Base-by-base conservation (phyloP, 2,329 filamentous ascomycete genomes). In the Hymenoscyphus salicellus region DNA sequence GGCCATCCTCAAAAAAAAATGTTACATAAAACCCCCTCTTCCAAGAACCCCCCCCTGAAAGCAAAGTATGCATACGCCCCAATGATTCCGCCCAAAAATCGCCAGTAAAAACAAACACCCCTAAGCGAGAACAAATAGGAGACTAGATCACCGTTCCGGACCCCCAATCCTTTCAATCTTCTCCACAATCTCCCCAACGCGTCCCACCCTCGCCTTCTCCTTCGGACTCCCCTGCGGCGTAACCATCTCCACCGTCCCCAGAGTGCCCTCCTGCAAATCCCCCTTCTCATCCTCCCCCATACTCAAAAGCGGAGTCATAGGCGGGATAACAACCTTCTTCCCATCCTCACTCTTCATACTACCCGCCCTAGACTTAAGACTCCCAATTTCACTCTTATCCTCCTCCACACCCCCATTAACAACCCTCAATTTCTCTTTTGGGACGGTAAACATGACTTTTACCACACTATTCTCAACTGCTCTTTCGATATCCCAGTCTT, bases 381-480 rank as follows among this genome's bases (percentile, higher is more conserved):
- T 74, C 10, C 70, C 81, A 38, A 76, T 76, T 55, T 78, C 75
- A 63, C 78, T 79, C 64, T 75, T 75, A 68, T 81, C 80, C 38
- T 81, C 75, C 67, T 75, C 76, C n/a, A 81, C 78, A 72, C 89
- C 89, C 60, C 86, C 89, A 75, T 98, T 98, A 23, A 97, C 94
- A n/a, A 98, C 93, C 30, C 94, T 81, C 68, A 98, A 78, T 71
- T 87, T 86, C 77, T 94, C 90, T 76, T 89, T 92, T 2, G 95
- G 94, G 66, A 97, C 92, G 0, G 94, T 97, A 77, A 97, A 98
- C 86, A 96, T 95, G 73, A 92, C 85, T 76, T 93, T 90, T 66
- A 93, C 90, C 8, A 91, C 81, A 26, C 89, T 79, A 65, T 84
- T 84, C 78, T 92, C 88, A 1, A 89, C 85, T 2, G 90, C 89